Percentiles rank a stretch among this genome's conserved stretches.
Conservation (phyloP, 345 rosid species). For the Gossypium stocksii region DNA sequence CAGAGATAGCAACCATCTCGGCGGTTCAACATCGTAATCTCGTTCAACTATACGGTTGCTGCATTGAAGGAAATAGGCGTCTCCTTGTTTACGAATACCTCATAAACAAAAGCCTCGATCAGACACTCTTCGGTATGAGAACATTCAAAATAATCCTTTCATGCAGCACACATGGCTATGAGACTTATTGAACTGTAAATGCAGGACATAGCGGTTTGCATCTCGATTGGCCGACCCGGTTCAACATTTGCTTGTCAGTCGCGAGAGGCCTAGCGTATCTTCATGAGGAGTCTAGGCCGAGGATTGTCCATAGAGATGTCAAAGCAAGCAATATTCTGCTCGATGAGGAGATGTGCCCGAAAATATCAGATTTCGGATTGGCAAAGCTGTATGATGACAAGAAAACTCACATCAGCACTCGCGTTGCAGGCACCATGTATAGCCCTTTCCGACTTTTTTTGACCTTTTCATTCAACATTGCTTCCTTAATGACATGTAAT, state of each 20-base stretch:
- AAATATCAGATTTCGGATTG: constrained; percentile 59
- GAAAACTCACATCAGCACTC: constrained; percentile 50
- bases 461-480: neutral
- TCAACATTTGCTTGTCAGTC: constrained; percentile 38
- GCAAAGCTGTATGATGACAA: constrained; percentile 58
- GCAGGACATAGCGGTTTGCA: constrained; percentile 30
- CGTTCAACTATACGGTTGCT: constrained; percentile 64
- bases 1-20: constrained; percentile 36
- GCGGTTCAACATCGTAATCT: constrained; percentile 68
- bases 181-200: neutral
- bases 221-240: constrained; percentile 42
- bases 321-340: constrained; percentile 54
- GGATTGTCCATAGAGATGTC: constrained; percentile 55
- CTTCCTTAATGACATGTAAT: neutral
- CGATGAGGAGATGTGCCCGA: constrained; percentile 43
- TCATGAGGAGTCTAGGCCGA: constrained; percentile 47
- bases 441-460: neutral
- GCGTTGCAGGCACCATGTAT: constrained; percentile 54
- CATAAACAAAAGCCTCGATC: constrained; percentile 71
- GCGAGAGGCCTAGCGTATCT: constrained; percentile 53
- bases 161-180: neutral
- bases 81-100: constrained; percentile 71
- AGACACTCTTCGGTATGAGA: constrained; percentile 52
- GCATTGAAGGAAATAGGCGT: constrained; percentile 52
- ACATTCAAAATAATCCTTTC: neutral